A percentile compares a stretch with the other conserved stretches of the same genome.
Conservation (phyloP, 768 basidiomycete genomes). For the Leccinellum rugosiceps region DNA sequence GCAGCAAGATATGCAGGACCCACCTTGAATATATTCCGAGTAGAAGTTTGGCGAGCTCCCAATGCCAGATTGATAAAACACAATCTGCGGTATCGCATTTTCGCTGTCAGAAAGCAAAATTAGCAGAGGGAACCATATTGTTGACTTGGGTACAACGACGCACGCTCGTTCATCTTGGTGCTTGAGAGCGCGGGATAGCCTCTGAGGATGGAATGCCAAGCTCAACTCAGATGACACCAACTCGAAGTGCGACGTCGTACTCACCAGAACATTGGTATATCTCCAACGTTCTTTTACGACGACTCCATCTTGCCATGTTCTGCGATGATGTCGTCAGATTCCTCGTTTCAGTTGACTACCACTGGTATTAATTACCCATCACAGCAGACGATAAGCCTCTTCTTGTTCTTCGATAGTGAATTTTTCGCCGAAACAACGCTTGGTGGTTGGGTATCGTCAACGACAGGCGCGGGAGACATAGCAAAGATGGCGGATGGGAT, state of each 20-base stretch:
- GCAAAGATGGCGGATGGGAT: background rate
- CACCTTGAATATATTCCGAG: slow-evolving; percentile 60
- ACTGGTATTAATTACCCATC: slow-evolving; percentile 52
- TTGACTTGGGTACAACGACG: slow-evolving; percentile 1
- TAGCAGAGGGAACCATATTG: background rate
- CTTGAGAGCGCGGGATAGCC: slow-evolving; percentile 51
- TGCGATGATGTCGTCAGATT: slow-evolving; percentile 23
- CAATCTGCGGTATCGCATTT: slow-evolving; percentile 53
- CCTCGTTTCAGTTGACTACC: background rate
- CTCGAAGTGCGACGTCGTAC: slow-evolving; percentile 9
- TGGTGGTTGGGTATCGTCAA: background rate
- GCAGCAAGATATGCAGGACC: slow-evolving; percentile 4
- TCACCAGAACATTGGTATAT: slow-evolving; percentile 57
- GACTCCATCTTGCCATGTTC: slow-evolving; percentile 73
- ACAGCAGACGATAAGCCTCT: slow-evolving; percentile 70
- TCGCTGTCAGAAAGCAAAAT: slow-evolving; percentile 20
- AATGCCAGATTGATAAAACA: slow-evolving; percentile 64
- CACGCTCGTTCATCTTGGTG: slow-evolving; percentile 45
- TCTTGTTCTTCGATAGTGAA: slow-evolving; percentile 29
- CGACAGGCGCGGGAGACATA: slow-evolving; percentile 13
- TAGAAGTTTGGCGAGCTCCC: slow-evolving; percentile 56
- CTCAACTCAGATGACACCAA: background rate
- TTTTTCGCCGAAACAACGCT: background rate
- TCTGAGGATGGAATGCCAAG: slow-evolving; percentile 31
- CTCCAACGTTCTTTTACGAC: slow-evolving; percentile 39